These are phyloP conservation scores for Lepiota subincarnata DNA, from an alignment of 768 basidiomycete genomes.

Conservation along the genomic window DNA sequence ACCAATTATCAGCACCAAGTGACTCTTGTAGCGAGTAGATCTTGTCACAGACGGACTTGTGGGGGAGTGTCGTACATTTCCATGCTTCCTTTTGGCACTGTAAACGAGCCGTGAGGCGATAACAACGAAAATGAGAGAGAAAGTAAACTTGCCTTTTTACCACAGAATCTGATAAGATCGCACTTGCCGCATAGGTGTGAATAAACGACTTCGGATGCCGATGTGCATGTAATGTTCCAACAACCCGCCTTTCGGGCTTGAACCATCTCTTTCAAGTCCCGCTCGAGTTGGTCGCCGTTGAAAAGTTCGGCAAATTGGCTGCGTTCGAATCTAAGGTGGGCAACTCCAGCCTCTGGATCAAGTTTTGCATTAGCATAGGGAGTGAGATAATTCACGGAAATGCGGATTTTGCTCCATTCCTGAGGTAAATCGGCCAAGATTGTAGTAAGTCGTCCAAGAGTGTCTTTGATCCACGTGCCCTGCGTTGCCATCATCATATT, in stretches of 20 bases:
- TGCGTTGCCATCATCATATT: neutral
- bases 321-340: constrained; percentile 2
- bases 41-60: constrained; percentile 14
- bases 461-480: too few relatives aligned
- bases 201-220: neutral
- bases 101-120: neutral
- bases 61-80: constrained; percentile 10
- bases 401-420: constrained; percentile 9
- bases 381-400: constrained; percentile 1
- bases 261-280: constrained; percentile 10
- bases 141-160: constrained; percentile 8
- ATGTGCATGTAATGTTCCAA: constrained; percentile 13
- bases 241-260: constrained; percentile 14
- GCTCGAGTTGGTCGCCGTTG: constrained; percentile 3
- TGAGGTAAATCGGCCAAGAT: constrained; percentile 7
- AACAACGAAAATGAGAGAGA: neutral
- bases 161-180: constrained; percentile 16
- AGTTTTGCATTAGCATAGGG: constrained; percentile 10
- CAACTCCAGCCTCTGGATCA: constrained; percentile 11
- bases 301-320: neutral
- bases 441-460: neutral
- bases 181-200: constrained; percentile 15
- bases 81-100: constrained; percentile 18
- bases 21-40: constrained; percentile 2
- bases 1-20: constrained; percentile 3